These are phyloP conservation scores for Rosa multiflora DNA, from an alignment of 306 rosid species.

Conservation along the genomic window DNA sequence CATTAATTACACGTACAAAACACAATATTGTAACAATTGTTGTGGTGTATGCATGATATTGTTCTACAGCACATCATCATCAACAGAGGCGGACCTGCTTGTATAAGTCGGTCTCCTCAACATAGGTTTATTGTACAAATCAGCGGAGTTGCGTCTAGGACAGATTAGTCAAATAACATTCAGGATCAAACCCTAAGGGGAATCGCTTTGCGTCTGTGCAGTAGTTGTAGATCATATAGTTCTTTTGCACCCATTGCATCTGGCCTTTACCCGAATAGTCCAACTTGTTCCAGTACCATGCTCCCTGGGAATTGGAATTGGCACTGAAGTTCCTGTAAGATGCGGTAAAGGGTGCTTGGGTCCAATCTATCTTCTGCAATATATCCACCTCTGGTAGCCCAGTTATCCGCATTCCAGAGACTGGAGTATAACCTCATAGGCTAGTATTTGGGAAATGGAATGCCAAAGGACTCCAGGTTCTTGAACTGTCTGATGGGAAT, in stretches of 20 bases:
- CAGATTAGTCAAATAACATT: conserved; percentile 27
- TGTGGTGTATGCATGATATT: too few relatives aligned
- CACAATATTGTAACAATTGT: too few relatives aligned
- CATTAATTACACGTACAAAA: too few relatives aligned
- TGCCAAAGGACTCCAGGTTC: conserved; percentile 26
- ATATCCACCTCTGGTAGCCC: conserved; percentile 38
- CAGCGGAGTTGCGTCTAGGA: not conserved
- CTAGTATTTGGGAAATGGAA: conserved; percentile 30
- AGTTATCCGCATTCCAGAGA: conserved; percentile 44
- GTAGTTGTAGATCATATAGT: conserved; percentile 43
- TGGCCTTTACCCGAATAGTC: conserved; percentile 11
- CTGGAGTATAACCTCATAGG: conserved; percentile 41
- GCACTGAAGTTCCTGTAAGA: conserved; percentile 21
- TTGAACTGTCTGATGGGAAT: conserved; percentile 38
- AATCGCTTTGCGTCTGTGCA: conserved; percentile 37
- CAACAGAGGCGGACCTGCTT: too few relatives aligned
- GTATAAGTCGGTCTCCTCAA: too few relatives aligned
- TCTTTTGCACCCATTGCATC: conserved; percentile 29
- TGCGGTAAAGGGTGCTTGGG: conserved; percentile 34
- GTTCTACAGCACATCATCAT: too few relatives aligned
- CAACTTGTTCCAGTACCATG: conserved; percentile 30
- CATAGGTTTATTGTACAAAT: too few relatives aligned
- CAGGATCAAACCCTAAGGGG: conserved; percentile 34
- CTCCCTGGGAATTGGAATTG: not conserved
- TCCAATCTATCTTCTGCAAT: conserved; percentile 34